Evolutionary conservation across 257 asterid species (phyloP).

Genomic region (Solanum sitiens): DNA sequence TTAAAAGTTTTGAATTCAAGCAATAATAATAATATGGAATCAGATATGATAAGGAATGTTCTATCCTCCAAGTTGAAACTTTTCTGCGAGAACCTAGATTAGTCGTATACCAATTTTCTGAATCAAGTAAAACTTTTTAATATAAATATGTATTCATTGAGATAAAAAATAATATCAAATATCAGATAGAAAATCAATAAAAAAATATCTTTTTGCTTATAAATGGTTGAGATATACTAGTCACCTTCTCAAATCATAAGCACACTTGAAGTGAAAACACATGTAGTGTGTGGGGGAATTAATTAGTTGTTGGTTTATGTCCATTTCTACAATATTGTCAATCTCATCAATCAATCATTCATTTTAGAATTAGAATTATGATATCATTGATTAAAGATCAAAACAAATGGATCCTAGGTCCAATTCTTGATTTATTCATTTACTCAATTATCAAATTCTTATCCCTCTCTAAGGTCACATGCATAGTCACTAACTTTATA

Average conservation of each 20-base stretch:
- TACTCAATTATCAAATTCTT: background rate
- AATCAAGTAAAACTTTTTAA: too few species aligned
- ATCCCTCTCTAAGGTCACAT: constrained; percentile 1
- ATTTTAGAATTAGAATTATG: background rate
- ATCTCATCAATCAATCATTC: constrained; percentile 4
- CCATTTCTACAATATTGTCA: background rate
- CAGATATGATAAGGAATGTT: accelerated
- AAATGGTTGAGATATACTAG: background rate
- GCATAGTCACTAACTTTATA: constrained; percentile 1
- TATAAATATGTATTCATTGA: too few species aligned
- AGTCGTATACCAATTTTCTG: accelerated
- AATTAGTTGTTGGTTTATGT: background rate
- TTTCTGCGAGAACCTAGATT: too few species aligned
- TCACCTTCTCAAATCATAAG: background rate
- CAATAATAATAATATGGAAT: background rate
- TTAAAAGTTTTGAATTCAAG: background rate
- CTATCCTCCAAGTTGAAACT: background rate
- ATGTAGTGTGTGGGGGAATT: background rate
- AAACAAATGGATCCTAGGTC: background rate
- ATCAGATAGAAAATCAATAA: too few species aligned
- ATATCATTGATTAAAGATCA: background rate
- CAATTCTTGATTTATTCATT: background rate
- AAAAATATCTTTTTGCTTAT: background rate
- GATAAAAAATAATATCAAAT: background rate
- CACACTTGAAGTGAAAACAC: background rate